A percentile compares a stretch with the other conserved stretches of the same genome.
These are phyloP conservation scores for Moesziomyces sp. DNA, from an alignment of 1,284 basidiomycete genomes.

Conservation along the genomic window DNA sequence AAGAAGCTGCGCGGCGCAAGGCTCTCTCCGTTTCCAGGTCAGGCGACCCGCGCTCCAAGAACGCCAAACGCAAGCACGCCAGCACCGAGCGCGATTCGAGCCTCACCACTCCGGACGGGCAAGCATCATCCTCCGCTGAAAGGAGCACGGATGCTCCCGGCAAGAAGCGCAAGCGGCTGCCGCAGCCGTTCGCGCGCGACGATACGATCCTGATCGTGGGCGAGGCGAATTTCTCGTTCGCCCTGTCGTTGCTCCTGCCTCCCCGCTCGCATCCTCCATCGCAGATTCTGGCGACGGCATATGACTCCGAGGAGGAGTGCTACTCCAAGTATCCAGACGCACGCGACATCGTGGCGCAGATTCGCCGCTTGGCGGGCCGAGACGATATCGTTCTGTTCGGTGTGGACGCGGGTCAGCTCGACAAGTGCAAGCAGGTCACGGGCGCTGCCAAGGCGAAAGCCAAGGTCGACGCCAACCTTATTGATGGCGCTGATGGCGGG, in stretches of 20 bases:
- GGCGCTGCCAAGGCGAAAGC: constrained; percentile 33
- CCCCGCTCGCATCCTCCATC: constrained; percentile 71
- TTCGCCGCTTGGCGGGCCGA: constrained; percentile 62
- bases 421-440: constrained; percentile 71
- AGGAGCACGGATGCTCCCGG: background rate
- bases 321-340: constrained; percentile 87
- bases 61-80: constrained; percentile 10
- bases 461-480: constrained; percentile 3
- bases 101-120: background rate
- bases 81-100: background rate
- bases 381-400: constrained; percentile 82
- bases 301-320: constrained; percentile 82
- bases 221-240: constrained; percentile 92
- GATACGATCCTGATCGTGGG: constrained; percentile 88
- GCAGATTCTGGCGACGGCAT: constrained; percentile 86
- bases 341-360: constrained; percentile 72
- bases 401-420: constrained; percentile 84
- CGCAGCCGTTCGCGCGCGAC: constrained; percentile 77
- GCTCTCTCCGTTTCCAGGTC: constrained; percentile 36
- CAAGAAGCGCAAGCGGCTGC: constrained; percentile 29
- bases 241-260: constrained; percentile 76
- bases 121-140: background rate
- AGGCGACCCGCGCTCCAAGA: constrained; percentile 11
- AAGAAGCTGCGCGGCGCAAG: constrained; percentile 52
- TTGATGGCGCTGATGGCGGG: constrained; percentile 2